Conservation (phyloP, 345 rosid species). For the Rhizophora apiculata region DNA sequence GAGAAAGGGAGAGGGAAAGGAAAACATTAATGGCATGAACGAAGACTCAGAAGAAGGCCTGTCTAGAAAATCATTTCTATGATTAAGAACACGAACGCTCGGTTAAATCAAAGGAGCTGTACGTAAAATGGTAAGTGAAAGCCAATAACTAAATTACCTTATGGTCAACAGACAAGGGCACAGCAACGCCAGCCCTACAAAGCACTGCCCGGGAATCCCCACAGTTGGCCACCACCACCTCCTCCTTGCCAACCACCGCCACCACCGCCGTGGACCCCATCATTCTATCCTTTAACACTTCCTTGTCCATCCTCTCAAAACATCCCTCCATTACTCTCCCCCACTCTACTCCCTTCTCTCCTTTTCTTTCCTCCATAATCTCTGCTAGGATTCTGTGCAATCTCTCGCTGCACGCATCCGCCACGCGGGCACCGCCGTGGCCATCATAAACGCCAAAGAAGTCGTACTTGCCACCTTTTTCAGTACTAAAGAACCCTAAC, state of each 20-base stretch:
- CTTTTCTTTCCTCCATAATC: constrained; percentile 24
- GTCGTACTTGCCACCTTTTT: constrained; percentile 32
- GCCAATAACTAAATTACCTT: constrained; percentile 24
- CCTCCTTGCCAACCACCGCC: constrained; percentile 40
- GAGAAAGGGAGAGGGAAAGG: background rate
- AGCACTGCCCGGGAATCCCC: constrained; percentile 53
- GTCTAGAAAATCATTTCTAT: too few species aligned
- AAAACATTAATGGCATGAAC: background rate
- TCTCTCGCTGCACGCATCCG: constrained; percentile 55
- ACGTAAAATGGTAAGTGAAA: background rate
- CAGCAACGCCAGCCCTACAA: constrained; percentile 30
- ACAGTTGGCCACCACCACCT: constrained; percentile 43
- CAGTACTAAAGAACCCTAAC: constrained; percentile 31
- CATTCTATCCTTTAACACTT: constrained; percentile 27
- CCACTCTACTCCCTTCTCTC: constrained; percentile 35
- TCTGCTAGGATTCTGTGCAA: constrained; percentile 46
- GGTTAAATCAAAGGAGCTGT: too few species aligned
- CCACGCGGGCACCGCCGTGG: constrained; percentile 64
- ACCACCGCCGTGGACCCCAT: constrained; percentile 48
- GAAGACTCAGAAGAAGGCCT: too few species aligned
- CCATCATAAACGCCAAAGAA: constrained; percentile 69
- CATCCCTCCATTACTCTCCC: constrained; percentile 45
- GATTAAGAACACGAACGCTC: too few species aligned
- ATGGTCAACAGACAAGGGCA: constrained; percentile 45
- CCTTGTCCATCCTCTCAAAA: constrained; percentile 50